A percentile compares a stretch with the other conserved stretches of the same genome.
These are phyloP conservation scores for Claviceps lovelessii DNA, from an alignment of 2,329 filamentous ascomycete species.

Conservation along the genomic window DNA sequence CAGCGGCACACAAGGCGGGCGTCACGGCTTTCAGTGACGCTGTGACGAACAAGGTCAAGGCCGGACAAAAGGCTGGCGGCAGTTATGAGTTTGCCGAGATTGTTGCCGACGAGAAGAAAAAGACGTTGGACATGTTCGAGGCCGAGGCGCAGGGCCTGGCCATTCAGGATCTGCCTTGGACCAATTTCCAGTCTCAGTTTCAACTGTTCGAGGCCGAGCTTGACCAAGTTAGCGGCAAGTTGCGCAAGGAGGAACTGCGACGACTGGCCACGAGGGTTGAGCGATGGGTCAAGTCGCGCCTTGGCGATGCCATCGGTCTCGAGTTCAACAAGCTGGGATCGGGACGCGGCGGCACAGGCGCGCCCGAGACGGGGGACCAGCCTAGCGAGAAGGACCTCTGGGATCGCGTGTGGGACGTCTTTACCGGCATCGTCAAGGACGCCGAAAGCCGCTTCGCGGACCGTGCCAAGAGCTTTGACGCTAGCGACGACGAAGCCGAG, in stretches of 20 bases:
- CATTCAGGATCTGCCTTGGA: constrained; percentile 75
- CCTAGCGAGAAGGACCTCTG: constrained; percentile 76
- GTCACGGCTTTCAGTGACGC: constrained; percentile 75
- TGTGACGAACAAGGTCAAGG: constrained; percentile 74
- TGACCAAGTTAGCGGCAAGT: constrained; percentile 67
- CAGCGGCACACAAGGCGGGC: constrained; percentile 77
- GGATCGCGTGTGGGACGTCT: constrained; percentile 88
- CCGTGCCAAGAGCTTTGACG: constrained; percentile 84
- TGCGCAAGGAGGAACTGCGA: constrained; percentile 93
- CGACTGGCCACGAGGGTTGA: constrained; percentile 81
- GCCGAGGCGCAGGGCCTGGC: constrained; percentile 57
- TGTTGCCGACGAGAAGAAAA: constrained; percentile 67
- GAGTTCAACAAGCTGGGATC: constrained; percentile 95
- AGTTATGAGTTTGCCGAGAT: constrained; percentile 93
- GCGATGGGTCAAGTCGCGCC: constrained; percentile 78
- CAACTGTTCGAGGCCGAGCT: constrained; percentile 77
- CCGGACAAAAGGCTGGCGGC: constrained; percentile 80
- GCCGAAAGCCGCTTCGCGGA: constrained; percentile 77
- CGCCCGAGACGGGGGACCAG: constrained; percentile 64
- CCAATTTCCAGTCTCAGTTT: constrained; percentile 69
- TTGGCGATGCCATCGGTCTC: constrained; percentile 75
- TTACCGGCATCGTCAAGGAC: constrained; percentile 67
- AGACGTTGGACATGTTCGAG: constrained; percentile 61
- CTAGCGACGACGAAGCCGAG: constrained; percentile 78
- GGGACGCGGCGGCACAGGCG: constrained; percentile 67